These are phyloP conservation scores for Geotrichum candidum DNA, from an alignment of 1,139 yeast species.

Conservation along the genomic window DNA sequence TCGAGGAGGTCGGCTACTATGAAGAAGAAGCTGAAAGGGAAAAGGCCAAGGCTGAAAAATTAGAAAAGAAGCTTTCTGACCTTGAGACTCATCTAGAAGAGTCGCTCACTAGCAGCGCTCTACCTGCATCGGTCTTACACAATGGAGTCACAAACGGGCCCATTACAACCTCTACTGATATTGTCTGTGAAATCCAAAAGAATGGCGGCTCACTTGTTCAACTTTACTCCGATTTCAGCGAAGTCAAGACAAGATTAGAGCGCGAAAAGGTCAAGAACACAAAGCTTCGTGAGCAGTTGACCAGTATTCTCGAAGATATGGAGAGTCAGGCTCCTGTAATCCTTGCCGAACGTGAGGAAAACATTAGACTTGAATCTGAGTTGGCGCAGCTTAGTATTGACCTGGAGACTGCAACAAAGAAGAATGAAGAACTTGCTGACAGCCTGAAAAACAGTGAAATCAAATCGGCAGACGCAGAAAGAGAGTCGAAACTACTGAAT, in stretches of 20 bases:
- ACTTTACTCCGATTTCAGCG: conserved; percentile 58
- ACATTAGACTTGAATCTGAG: conserved; percentile 44
- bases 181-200: conserved; percentile 43
- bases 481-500: conserved; percentile 39
- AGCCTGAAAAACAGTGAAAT: conserved; percentile 28
- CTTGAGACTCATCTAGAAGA: conserved; percentile 32
- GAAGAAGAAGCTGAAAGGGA: conserved; percentile 31
- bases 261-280: conserved; percentile 50
- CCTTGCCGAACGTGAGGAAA: conserved; percentile 57
- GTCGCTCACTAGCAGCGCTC: conserved; percentile 20
- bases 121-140: not conserved
- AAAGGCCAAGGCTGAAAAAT: conserved; percentile 26
- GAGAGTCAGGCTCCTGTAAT: conserved; percentile 77
- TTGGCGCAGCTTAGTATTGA: conserved; percentile 47
- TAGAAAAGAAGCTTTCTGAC: conserved; percentile 29
- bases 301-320: conserved; percentile 65
- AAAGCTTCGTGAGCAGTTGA: conserved; percentile 63
- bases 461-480: conserved; percentile 27
- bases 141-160: conserved; percentile 12
- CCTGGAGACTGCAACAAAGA: conserved; percentile 44
- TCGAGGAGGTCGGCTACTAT: conserved; percentile 31
- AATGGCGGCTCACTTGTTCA: conserved; percentile 61
- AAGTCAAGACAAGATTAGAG: conserved; percentile 57
- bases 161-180: conserved; percentile 36
- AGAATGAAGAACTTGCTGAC: conserved; percentile 37